Conservation (phyloP, 805 yeast species). For the Priceomyces medius region DNA sequence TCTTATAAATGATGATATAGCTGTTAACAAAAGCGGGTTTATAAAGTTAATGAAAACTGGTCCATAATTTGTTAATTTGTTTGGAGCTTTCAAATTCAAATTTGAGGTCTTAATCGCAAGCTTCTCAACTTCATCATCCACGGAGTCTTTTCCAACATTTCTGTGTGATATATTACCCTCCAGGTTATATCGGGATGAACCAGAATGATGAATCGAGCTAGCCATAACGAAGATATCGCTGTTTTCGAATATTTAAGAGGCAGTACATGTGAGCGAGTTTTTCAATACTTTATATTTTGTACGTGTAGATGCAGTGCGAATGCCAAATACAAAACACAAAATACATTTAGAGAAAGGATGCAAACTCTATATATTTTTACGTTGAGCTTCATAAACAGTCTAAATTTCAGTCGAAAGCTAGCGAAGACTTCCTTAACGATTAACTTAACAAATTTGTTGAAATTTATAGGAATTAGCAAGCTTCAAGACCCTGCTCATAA, state of each 20-base stretch:
- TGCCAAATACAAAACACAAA: not conserved
- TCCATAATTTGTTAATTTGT: not conserved
- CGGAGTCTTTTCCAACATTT: not conserved
- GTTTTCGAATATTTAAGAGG: not conserved
- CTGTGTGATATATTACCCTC: slow-evolving; percentile 2
- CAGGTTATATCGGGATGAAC: slow-evolving; percentile 1
- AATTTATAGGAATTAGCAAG: too few relatives aligned
- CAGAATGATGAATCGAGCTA: slow-evolving; percentile 3
- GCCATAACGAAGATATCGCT: not conserved
- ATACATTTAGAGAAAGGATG: not conserved
- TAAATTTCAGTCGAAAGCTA: too few relatives aligned
- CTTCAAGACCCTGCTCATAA: too few relatives aligned
- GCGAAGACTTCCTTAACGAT: too few relatives aligned
- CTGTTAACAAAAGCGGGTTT: slow-evolving; percentile 35
- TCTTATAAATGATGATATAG: slow-evolving; percentile 49
- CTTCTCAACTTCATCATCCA: slow-evolving; percentile 17
- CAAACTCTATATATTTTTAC: too few relatives aligned
- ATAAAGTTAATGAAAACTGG: slow-evolving; percentile 14
- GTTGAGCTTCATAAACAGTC: too few relatives aligned
- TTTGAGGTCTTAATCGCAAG: slow-evolving; percentile 21
- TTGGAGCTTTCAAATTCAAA: slow-evolving; percentile 12
- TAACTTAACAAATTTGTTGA: too few relatives aligned
- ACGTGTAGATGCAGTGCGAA: not conserved
- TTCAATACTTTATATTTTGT: not conserved
- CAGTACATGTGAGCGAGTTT: not conserved